Percentiles rank a stretch among this genome's conserved stretches.
These are phyloP conservation scores for Mucor circinelloides DNA, from an alignment of 371 early-diverging fungal genomes.

Conservation along the genomic window DNA sequence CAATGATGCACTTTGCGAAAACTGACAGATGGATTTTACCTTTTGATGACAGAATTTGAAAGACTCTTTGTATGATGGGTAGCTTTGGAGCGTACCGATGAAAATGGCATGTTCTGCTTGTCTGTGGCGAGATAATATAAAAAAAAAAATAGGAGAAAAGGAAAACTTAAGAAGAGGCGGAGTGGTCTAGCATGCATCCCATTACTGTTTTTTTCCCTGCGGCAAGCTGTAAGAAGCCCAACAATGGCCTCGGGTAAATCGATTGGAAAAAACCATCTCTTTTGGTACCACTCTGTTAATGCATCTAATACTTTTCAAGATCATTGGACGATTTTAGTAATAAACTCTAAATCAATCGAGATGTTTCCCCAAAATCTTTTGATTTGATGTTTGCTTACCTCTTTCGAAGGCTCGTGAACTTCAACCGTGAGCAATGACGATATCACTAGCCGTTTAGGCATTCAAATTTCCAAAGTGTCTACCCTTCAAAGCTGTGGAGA, in stretches of 20 bases:
- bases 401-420: too few species aligned
- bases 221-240: too few species aligned
- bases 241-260: background rate
- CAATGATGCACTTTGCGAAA: too few species aligned
- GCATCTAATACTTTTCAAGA: background rate
- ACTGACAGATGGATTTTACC: background rate
- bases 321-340: background rate
- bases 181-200: background rate
- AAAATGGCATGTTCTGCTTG: background rate
- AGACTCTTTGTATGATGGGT: constrained; percentile 15
- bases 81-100: constrained; percentile 8
- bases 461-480: too few species aligned
- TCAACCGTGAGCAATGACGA: too few species aligned
- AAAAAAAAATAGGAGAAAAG: background rate
- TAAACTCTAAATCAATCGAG: background rate
- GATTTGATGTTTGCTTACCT: background rate
- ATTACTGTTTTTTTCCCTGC: background rate
- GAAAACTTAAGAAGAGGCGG: background rate
- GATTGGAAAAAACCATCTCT: background rate
- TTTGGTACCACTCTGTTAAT: background rate
- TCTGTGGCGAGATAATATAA: background rate
- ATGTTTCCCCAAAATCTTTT: background rate
- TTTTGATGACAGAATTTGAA: background rate
- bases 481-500: too few species aligned
- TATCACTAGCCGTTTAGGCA: too few species aligned